phyloP scores from a whole-genome alignment of 2,329 filamentous ascomycete species.

The Diatrype stigma region DNA sequence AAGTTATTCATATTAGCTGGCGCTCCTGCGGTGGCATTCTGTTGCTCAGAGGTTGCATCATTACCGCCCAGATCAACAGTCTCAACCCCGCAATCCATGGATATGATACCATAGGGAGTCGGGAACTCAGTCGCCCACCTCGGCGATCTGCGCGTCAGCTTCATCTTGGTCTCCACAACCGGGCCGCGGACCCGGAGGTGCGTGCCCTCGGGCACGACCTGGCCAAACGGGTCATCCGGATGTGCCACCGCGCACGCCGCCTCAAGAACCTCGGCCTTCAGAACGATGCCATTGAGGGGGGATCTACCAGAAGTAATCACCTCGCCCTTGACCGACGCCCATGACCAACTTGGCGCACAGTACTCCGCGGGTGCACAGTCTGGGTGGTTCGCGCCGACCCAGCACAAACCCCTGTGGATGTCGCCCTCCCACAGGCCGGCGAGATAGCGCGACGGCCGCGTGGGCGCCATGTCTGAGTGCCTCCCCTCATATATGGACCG shows the following conservation, averaged over 20 bases:
- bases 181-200: neutral
- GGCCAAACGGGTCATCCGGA: neutral
- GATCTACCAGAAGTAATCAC: neutral
- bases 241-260: neutral
- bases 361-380: neutral
- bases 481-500: neutral
- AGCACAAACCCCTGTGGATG: neutral
- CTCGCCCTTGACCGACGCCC: neutral
- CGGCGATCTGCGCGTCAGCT: neutral
- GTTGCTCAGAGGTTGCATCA: neutral
- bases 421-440: neutral
- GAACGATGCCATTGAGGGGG: neutral
- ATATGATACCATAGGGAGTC: neutral
- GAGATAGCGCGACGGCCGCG: neutral
- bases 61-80: neutral
- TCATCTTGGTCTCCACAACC: neutral
- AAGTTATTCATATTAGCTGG: neutral
- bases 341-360: neutral
- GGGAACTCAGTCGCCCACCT: neutral
- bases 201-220: neutral
- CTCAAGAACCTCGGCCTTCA: neutral
- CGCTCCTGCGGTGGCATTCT: neutral
- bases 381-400: neutral
- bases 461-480: neutral
- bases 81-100: neutral